Conservation (phyloP, 805 yeast genomes). For the Starmerella riodocensis region DNA sequence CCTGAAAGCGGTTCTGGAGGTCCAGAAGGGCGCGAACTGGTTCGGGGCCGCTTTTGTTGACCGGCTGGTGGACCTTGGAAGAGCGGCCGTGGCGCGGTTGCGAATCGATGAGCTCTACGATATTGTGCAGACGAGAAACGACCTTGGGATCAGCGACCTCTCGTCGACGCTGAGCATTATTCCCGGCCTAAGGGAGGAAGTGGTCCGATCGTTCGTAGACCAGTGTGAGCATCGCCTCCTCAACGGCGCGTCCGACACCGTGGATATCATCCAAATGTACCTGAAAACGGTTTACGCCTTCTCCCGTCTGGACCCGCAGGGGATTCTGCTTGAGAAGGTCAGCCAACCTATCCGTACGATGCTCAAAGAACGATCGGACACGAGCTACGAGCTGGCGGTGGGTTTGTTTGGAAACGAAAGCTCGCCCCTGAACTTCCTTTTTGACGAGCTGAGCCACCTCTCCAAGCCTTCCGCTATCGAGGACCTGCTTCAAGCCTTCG, state of each 20-base stretch:
- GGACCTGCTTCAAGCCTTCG: constrained; percentile 27
- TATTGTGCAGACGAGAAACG: constrained; percentile 43
- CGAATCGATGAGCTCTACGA: constrained; percentile 48
- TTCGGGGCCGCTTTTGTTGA: background rate
- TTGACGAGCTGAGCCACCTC: constrained; percentile 34
- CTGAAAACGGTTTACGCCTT: constrained; percentile 61
- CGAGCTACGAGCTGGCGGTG: constrained; percentile 52
- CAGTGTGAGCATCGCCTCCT: constrained; percentile 38
- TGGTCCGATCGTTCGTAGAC: constrained; percentile 39
- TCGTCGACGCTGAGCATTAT: constrained; percentile 36
- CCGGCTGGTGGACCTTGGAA: constrained; percentile 4
- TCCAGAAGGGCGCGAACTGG: constrained; percentile 5
- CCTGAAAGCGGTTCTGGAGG: background rate
- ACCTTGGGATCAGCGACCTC: constrained; percentile 44
- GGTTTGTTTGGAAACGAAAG: constrained; percentile 45
- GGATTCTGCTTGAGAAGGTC: constrained; percentile 66
- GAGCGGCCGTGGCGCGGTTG: constrained; percentile 26
- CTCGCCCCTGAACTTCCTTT: constrained; percentile 38
- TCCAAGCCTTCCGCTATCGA: constrained; percentile 8
- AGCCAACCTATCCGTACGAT: constrained; percentile 62
- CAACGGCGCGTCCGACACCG: constrained; percentile 73
- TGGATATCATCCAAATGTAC: constrained; percentile 54
- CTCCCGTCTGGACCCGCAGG: constrained; percentile 68
- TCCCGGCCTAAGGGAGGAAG: constrained; percentile 36
- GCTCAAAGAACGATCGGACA: constrained; percentile 60